Percentiles rank a stretch among this genome's conserved stretches.
Conservation (phyloP, 2,329 filamentous ascomycete genomes). For the Venturia nashicola region DNA sequence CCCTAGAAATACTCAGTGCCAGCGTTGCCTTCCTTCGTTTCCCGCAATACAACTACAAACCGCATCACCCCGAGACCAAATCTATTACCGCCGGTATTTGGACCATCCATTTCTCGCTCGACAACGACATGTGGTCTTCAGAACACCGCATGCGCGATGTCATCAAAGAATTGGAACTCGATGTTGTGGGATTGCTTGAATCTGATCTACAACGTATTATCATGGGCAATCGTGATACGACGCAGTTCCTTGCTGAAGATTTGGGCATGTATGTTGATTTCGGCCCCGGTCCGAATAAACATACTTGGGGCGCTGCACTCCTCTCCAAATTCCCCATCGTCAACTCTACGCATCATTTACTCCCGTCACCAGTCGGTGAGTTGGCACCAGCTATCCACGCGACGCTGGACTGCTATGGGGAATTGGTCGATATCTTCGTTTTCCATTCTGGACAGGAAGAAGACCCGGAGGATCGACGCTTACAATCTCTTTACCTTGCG, state of each 20-base stretch:
- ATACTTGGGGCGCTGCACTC: conserved; percentile 90
- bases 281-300: conserved; percentile 94
- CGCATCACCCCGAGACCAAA: conserved; percentile 80
- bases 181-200: conserved; percentile 90
- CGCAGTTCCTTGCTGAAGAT: conserved; percentile 89
- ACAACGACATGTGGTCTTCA: conserved; percentile 98
- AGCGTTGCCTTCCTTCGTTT: conserved; percentile 80
- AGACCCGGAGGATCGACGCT: conserved; percentile 77
- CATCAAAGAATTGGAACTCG: conserved; percentile 88
- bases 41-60: conserved; percentile 80
- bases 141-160: conserved; percentile 88
- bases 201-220: conserved; percentile 93
- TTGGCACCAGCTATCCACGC: conserved; percentile 92
- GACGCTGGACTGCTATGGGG: conserved; percentile 87
- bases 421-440: conserved; percentile 84
- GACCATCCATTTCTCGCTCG: conserved; percentile 96
- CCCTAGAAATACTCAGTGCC: conserved; percentile 69
- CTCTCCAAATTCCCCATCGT: conserved; percentile 96
- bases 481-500: conserved; percentile 77
- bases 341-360: conserved; percentile 89
- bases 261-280: conserved; percentile 98
- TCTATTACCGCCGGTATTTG: conserved; percentile 90
- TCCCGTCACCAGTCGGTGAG: conserved; percentile 88
- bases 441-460: conserved; percentile 99
- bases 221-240: conserved; percentile 97